phyloP scores from a whole-genome alignment of 805 yeast species.

The Starmerella stigmatis region DNA sequence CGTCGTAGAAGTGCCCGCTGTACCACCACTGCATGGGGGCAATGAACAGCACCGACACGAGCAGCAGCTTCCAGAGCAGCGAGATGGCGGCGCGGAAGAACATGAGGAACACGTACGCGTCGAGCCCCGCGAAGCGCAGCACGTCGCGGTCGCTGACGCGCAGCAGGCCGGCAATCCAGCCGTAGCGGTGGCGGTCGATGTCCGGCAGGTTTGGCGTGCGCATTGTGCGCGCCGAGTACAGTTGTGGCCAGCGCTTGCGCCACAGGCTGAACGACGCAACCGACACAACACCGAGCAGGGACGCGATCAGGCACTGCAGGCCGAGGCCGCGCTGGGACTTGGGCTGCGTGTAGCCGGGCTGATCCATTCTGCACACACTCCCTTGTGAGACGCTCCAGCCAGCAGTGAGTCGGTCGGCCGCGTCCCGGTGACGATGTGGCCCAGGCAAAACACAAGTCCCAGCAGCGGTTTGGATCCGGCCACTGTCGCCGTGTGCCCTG shows the following conservation, averaged over 20 bases:
- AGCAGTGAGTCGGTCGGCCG: too few relatives aligned
- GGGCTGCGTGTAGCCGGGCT: conserved; percentile 18
- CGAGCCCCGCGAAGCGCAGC: conserved; percentile 82
- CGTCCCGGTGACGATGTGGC: too few relatives aligned
- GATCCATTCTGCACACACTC: conserved; percentile 8
- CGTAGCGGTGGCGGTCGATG: conserved; percentile 47
- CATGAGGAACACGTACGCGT: conserved; percentile 83
- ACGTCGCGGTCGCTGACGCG: conserved; percentile 62
- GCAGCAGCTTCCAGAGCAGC: conserved; percentile 49
- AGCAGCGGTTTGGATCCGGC: too few relatives aligned
- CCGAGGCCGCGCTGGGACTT: conserved; percentile 48
- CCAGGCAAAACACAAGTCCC: too few relatives aligned
- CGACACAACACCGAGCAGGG: conserved; percentile 56
- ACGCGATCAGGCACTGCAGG: conserved; percentile 66
- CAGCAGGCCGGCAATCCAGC: conserved; percentile 68
- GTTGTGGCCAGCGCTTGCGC: conserved; percentile 62
- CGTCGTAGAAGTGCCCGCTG: conserved; percentile 66
- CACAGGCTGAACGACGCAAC: conserved; percentile 59
- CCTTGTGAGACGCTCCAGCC: background rate
- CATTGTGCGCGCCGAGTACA: conserved; percentile 70
- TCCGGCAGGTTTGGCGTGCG: conserved; percentile 47
- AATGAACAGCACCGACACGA: conserved; percentile 62
- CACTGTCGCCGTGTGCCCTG: too few relatives aligned
- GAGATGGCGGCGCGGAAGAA: conserved; percentile 83
- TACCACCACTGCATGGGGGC: conserved; percentile 76